Evolutionary conservation across 352 stramenopile species (phyloP).

Genomic region (Phytophthora sp.): DNA sequence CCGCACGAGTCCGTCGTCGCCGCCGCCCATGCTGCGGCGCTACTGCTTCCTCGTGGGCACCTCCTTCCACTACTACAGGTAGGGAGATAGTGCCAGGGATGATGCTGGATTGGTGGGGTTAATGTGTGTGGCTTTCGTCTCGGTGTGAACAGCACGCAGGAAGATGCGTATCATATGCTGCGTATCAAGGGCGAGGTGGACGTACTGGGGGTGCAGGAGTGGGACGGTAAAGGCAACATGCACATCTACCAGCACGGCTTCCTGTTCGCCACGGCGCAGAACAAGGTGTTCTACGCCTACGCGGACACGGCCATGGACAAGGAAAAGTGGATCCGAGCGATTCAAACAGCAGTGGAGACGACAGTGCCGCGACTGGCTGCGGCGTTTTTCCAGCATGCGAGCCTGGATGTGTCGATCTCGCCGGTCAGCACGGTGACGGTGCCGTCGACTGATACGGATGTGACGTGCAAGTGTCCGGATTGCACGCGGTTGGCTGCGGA

Average conservation of each 20-base stretch:
- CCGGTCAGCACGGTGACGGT: conserved; percentile 53
- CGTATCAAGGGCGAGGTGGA: conserved; percentile 87
- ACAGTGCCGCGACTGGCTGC: conserved; percentile 71
- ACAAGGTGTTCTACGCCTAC: conserved; percentile 91
- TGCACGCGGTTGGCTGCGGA: conserved; percentile 51
- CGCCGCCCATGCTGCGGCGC: conserved; percentile 83
- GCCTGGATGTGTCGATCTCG: conserved; percentile 56
- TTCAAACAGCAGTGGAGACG: conserved; percentile 86
- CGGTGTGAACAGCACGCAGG: conserved; percentile 66
- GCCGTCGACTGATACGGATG: conserved; percentile 59
- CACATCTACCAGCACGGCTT: conserved; percentile 92
- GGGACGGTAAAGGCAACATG: conserved; percentile 93
- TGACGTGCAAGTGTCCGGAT: conserved; percentile 71
- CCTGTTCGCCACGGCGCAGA: conserved; percentile 87
- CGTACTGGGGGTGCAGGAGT: conserved; percentile 90
- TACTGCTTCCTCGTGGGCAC: conserved; percentile 91
- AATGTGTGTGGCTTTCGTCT: background rate
- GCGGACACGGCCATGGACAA: conserved; percentile 90
- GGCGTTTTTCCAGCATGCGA: conserved; percentile 54
- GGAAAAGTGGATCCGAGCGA: conserved; percentile 90
- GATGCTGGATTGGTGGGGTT: too few species aligned
- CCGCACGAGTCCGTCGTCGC: conserved; percentile 85
- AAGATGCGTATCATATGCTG: conserved; percentile 91
- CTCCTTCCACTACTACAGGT: conserved; percentile 88
- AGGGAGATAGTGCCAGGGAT: background rate